These are phyloP conservation scores for Marasmius oreades DNA, from an alignment of 1,284 basidiomycete genomes.

Conservation along the genomic window DNA sequence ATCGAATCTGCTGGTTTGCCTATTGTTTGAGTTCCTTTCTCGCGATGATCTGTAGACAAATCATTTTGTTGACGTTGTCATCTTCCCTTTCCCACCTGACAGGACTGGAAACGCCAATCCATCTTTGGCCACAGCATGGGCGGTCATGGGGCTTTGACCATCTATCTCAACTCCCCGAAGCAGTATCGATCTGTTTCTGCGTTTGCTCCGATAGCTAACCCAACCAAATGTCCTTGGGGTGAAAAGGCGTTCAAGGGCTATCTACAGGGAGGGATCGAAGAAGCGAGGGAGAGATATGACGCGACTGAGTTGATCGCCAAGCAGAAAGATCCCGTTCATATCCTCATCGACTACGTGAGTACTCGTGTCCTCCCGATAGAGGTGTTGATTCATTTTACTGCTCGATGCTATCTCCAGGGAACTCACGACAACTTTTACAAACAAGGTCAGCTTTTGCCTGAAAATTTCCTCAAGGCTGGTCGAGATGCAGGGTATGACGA, in stretches of 20 bases:
- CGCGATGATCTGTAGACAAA: constrained; percentile 1
- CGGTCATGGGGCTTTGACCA: constrained; percentile 90
- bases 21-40: constrained; percentile 44
- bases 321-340: constrained; percentile 65
- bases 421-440: constrained; percentile 86
- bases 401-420: constrained; percentile 45
- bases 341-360: constrained; percentile 82
- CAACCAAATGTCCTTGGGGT: constrained; percentile 87
- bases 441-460: constrained; percentile 84
- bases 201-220: constrained; percentile 92
- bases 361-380: neutral
- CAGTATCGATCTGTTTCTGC: constrained; percentile 90
- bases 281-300: constrained; percentile 77
- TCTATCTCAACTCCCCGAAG: constrained; percentile 78
- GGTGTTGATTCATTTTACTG: neutral
- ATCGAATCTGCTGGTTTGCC: constrained; percentile 68
- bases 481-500: constrained; percentile 70
- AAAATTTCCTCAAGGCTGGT: constrained; percentile 81
- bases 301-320: constrained; percentile 80
- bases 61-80: neutral
- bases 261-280: constrained; percentile 73
- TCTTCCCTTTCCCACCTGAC: neutral
- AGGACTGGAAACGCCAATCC: constrained; percentile 72
- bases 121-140: constrained; percentile 91
- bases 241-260: constrained; percentile 92